These are phyloP conservation scores for Heterobasidion irregulare DNA, from an alignment of 1,284 basidiomycete genomes.

Conservation along the genomic window DNA sequence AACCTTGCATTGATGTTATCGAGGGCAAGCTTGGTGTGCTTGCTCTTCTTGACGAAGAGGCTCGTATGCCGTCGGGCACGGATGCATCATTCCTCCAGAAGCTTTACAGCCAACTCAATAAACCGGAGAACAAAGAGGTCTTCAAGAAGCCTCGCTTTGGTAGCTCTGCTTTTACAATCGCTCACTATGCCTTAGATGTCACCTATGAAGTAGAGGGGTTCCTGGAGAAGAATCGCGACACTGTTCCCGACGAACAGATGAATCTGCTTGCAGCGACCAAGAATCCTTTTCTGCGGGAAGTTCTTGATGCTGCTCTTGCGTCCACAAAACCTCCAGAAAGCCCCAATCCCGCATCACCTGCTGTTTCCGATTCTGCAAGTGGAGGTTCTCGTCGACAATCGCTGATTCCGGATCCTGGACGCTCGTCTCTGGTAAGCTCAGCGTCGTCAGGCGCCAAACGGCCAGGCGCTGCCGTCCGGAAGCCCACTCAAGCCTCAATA, in stretches of 20 bases:
- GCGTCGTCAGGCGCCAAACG: constrained; percentile 41
- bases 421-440: constrained; percentile 60
- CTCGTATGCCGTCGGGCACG: constrained; percentile 89
- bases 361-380: constrained; percentile 67
- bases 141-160: constrained; percentile 99
- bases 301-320: constrained; percentile 82
- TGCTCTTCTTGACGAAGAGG: constrained; percentile 95
- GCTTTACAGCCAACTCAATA: constrained; percentile 80
- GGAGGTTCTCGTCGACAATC: constrained; percentile 70
- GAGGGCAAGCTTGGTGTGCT: constrained; percentile 96
- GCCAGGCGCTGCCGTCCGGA: constrained; percentile 66
- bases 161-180: constrained; percentile 94
- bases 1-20: constrained; percentile 97
- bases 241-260: constrained; percentile 98
- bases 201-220: constrained; percentile 99
- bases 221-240: constrained; percentile 98
- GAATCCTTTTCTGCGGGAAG: constrained; percentile 92
- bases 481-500: constrained; percentile 96
- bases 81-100: constrained; percentile 94
- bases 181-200: constrained; percentile 97
- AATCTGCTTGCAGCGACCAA: constrained; percentile 77
- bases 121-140: constrained; percentile 81
- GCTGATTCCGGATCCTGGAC: constrained; percentile 77
- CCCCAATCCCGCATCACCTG: constrained; percentile 59
- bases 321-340: constrained; percentile 61